Base-by-base conservation (phyloP, 176 grass and related monocot species). In the Rhynchospora tenuis region DNA sequence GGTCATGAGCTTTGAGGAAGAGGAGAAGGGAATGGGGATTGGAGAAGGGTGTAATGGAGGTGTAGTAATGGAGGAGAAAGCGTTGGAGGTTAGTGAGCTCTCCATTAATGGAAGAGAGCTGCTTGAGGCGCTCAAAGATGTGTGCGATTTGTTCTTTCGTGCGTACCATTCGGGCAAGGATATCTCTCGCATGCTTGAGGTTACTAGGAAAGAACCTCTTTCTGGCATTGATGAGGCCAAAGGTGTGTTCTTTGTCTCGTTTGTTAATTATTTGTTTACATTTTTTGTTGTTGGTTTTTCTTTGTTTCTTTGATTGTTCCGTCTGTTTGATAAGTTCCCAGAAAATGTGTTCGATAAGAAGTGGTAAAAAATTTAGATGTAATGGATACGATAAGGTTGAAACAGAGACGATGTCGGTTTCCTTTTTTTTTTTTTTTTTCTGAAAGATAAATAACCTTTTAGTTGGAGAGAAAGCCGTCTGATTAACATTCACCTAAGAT, bases 151-250 rank as follows among this genome's bases (percentile, higher is more conserved):
- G 84, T 95, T 98, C 89, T 75, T 85, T 3, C 84, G 91, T 45
- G 93, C 91, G 22, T 86, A 87, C 58, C 87, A 93, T 83, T 92
- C 93, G 17, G 86, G 89, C 0, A 95, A 95, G 88, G 96, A 98
- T 72, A 86, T 98, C 3, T 86, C 93, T 42, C 82, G 84, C 59
- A 98, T 98, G 96, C 93, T 98, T 2, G 96, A 98, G 81, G 93
- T 90, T 4, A 83, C 81, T 50, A 79, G 89, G 73, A 54, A 64
- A 15, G 71, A 84, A 15, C 81, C 80, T 4, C 85, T 78, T 38
- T 74, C 81, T 58, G 73, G 27, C 8, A 38, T 86, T 80, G 92
- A 91, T 3, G 95, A 98, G 13, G 83, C 81, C 48, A 98, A 95
- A 98, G 96, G 96, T 95, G 86, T 42, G 26, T 68, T 79, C 86